Evolutionary conservation across 1,284 basidiomycete genomes (phyloP), one percentile per base, ranked within the genome.

Genomic region (Stygiomarasmius scandens): DNA sequence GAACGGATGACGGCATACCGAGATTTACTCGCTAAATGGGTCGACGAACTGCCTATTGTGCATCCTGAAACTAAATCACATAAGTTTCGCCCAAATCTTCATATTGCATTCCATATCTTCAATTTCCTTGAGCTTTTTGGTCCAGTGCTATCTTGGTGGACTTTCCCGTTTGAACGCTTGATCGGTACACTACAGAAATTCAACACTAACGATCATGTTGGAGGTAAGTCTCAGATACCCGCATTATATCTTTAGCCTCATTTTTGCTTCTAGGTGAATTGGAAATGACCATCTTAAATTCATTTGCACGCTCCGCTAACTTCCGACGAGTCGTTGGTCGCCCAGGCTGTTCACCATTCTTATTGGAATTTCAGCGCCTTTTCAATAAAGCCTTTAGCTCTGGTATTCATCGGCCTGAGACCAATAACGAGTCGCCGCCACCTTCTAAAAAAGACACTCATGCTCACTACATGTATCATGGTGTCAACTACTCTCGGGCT

Each of bases 71-170:
- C 61, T 12, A 56, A 45, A 23, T 6, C 23, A 4, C 43, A 62
- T 38, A 60, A 62, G 19, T 36, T 64, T 27, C 54, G 66, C 34
- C 61, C 64, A 20, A 66, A 68, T 52, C 41, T 59, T 22, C 64
- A 71, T 58, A 52, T 65, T 14, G 63, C 71, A 2, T 60, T 75
- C 34, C 73, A 75, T 58, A 58, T 75, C 5, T 66, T 64, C 41
- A 66, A 74, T 29, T 75, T 71, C 53, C 62, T 76, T 2, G 25
- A 29, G 9, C 61, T 67, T 2, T 77, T 72, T 61, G 72, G 74
- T 2, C 73, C 74, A 19, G 62, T 71, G 9, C 58, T 61, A 2
- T 69, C 66, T 1, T 75, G 73, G 74, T 72, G 74, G 74, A 58
- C 55, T 38, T 70, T 65, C 55, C 65, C 66, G 0, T 67, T 68